Evolutionary conservation across 768 basidiomycete genomes (phyloP), one percentile per base, ranked within the genome.

Genomic region (Mycena albidolilacea): DNA sequence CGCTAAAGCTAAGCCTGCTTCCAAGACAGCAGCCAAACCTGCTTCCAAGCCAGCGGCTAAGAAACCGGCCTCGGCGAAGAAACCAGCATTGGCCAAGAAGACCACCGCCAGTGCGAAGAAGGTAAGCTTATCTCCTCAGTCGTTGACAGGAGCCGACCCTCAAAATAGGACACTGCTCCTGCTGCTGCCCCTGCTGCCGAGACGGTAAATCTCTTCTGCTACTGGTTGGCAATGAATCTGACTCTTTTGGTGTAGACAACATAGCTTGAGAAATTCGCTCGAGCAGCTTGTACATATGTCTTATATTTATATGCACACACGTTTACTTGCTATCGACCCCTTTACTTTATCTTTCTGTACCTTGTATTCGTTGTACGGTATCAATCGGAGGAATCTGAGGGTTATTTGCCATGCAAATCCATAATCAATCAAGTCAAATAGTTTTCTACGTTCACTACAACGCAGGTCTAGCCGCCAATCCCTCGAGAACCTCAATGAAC

Each of bases 401-500:
- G 19, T 10, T 50, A 19, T 19, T 50, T 19, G 15, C 57, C 37
- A 17, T 41, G 17, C 55, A n/a, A 50, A 63, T 50, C 60, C 60
- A 62, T 43, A 60, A 41, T 60, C 54, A 35, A 39, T 7, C 6
- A 72, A 30, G 30, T 68, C 59, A 72, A 63, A n/a, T 58, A 63
- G 23, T 52, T 61, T 23, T 64, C 46, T 59, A 43, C n/a, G 41
- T 64, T 19, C 44, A 60, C 64, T 63, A 73, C 43, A 69, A 17
- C 14, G 41, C 41, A 2, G 71, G 64, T 46, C 62, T 59, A 38
- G 52, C 57, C 41, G 71, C 93, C 19, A 96, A 82, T 52, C 85
- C 87, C 64, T 90, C 91, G 76, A 99, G 81, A 38, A 93, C 86
- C 41, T 86, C 83, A 21, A 99, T 87, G 80, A 99, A 99, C 59